These are phyloP conservation scores for Clavariopsis aquatica DNA, from an alignment of 495 filamentous ascomycete species.

Conservation along the genomic window DNA sequence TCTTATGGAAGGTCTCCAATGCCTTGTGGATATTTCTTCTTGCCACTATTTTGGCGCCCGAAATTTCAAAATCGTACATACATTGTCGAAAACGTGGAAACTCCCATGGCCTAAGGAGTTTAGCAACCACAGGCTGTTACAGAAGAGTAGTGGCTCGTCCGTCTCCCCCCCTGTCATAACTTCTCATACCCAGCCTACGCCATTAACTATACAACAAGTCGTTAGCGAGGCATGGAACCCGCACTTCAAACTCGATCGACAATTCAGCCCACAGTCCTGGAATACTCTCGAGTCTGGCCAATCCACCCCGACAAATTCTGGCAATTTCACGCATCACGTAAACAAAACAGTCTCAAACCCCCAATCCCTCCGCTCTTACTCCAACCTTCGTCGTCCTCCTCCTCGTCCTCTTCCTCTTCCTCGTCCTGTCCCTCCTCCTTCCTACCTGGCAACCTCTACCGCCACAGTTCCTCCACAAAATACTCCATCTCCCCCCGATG, in stretches of 20 bases:
- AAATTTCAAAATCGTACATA: conserved; percentile 59
- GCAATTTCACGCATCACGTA: background rate
- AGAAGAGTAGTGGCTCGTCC: background rate
- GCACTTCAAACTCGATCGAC: background rate
- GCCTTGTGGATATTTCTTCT: conserved; percentile 57
- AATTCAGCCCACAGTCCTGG: background rate
- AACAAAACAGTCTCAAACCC: background rate
- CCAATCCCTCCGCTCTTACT: background rate
- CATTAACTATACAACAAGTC: background rate
- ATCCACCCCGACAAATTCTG: background rate
- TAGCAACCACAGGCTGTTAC: conserved; percentile 15
- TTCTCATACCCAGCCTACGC: background rate
- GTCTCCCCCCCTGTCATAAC: conserved; percentile 12
- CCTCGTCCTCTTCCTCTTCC: too few relatives aligned
- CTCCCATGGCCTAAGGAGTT: conserved; percentile 45
- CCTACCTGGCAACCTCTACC: background rate
- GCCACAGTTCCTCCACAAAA: background rate
- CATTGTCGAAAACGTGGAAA: conserved; percentile 58
- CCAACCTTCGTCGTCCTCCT: too few relatives aligned
- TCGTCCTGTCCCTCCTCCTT: background rate
- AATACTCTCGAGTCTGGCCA: background rate
- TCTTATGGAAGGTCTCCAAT: conserved; percentile 46
- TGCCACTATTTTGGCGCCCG: conserved; percentile 63
- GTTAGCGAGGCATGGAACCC: background rate
- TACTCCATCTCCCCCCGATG: background rate